Percentiles rank a stretch among this genome's conserved stretches.
Evolutionary conservation across 1,139 yeast genomes (phyloP).

Genomic region (Debaryomycetaceae sp.): DNA sequence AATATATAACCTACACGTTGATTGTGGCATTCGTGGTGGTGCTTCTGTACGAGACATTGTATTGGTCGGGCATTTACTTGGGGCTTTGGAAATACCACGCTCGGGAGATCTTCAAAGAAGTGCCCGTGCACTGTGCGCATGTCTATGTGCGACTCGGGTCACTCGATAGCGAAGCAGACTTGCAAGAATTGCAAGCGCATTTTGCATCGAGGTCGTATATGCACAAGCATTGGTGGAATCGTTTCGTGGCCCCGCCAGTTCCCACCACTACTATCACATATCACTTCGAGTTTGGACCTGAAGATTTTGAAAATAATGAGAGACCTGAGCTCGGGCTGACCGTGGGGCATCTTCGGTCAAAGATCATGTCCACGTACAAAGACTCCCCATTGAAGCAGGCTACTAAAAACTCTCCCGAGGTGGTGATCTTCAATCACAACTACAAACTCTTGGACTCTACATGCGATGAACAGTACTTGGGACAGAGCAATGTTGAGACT

Average conservation of each 20-base stretch:
- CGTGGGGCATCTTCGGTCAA: conserved; percentile 54
- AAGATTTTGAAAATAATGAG: conserved; percentile 56
- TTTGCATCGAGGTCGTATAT: conserved; percentile 22
- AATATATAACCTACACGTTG: conserved; percentile 39
- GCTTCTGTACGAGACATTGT: conserved; percentile 38
- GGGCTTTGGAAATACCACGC: conserved; percentile 59
- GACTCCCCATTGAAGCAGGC: conserved; percentile 27
- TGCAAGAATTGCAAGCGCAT: conserved; percentile 20
- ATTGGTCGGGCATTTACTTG: conserved; percentile 47
- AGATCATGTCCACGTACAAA: conserved; percentile 48
- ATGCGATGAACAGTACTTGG: conserved; percentile 48
- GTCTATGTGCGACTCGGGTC: conserved; percentile 50
- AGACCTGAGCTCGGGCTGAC: conserved; percentile 71
- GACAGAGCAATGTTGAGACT: conserved; percentile 61
- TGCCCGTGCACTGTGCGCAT: conserved; percentile 78
- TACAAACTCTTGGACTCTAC: conserved; percentile 20
- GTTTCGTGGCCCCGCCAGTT: conserved; percentile 1
- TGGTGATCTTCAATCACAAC: conserved; percentile 27
- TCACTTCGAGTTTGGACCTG: conserved; percentile 77
- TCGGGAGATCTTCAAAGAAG: conserved; percentile 60
- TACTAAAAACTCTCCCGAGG: conserved; percentile 14
- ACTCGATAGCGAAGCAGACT: conserved; percentile 11
- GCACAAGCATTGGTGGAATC: conserved; percentile 2
- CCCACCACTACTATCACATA: conserved; percentile 33
- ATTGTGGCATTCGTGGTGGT: conserved; percentile 30